Conservation (phyloP, 805 yeast genomes). For the Saccharomycopsis sp. region DNA sequence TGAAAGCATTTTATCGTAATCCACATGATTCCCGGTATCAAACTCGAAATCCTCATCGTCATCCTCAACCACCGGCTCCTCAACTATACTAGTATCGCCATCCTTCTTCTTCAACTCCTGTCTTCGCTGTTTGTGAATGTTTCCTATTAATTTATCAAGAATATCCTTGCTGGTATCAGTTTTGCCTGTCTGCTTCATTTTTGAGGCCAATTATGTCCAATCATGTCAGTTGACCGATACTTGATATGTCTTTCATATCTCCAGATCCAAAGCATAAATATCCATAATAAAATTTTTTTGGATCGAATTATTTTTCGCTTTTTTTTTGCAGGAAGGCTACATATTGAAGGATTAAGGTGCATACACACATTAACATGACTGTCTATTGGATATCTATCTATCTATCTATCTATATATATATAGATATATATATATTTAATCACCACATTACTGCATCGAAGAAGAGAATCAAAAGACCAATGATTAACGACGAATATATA, state of each 20-base stretch:
- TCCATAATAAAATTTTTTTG: neutral
- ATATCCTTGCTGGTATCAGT: neutral
- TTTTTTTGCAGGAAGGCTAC: no score
- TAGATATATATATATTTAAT: neutral
- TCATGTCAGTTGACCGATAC: neutral
- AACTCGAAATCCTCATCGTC: slow-evolving; percentile 5
- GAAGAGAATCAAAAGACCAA: slow-evolving; percentile 28
- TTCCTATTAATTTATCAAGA: neutral
- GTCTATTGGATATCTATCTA: neutral
- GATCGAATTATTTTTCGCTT: neutral
- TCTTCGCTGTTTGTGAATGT: neutral
- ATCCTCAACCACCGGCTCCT: slow-evolving; percentile 23
- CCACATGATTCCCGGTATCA: slow-evolving; percentile 7
- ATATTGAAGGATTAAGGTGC: no score
- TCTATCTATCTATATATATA: neutral
- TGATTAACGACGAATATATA: slow-evolving; percentile 27
- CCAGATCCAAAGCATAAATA: no score
- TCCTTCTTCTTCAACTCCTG: slow-evolving; percentile 9
- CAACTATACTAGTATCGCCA: slow-evolving; percentile 20
- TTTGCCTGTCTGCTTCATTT: neutral
- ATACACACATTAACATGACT: no score
- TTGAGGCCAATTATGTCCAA: neutral
- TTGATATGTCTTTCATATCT: no score
- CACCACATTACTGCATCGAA: slow-evolving; percentile 26
- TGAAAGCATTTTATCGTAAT: slow-evolving; percentile 14